Evolutionary conservation across 768 basidiomycete species (phyloP), one percentile per base, ranked within the genome.

Genomic region (Termitomyces sp.): DNA sequence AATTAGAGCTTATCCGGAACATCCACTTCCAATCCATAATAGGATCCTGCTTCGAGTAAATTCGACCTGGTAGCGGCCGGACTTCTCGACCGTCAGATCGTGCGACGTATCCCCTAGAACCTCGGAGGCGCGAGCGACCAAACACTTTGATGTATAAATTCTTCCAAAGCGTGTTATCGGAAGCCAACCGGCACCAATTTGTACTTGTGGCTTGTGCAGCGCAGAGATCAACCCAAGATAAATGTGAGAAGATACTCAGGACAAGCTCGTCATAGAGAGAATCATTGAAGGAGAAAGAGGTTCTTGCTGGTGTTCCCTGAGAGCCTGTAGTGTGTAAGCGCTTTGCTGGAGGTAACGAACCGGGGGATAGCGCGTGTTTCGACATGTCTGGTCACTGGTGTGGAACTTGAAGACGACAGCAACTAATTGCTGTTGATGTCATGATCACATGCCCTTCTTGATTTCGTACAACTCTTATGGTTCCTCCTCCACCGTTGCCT

Each of bases 1-100:
- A 93, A 66, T 92, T 92, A 16, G 85, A 85, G 66, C 89, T 91
- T 63, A 92, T 89, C 58, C 89, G 82, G 72, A 91, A 92, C 90
- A 92, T 91, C 84, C 84, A 89, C 72, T 90, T 92, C 91, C 91
- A 93, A 68, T 91, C 85, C 69, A 80, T 83, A 50, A 74, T 60
- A 35, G 76, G 70, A 39, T 73, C 70, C 20, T 74, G 69, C 20
- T 77, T 74, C 35, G 68, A 67, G 61, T 74, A 64, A 5, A 76
- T 81, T 69, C 86, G 74, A 32, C 78, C 79, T 12, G 89, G 90
- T 33, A 92, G 74, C 2, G 81, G 77, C 66, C 78, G 85, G 24
- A 87, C 72, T 69, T 85, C 80, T 60, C 85, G 77, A 5, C 85
- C 86, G 67, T 90, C 86, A 7, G 73, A 71, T 52, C 84, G 76